Evolutionary conservation across 257 asterid species (phyloP).

Genomic region (Penstemon barbatus): DNA sequence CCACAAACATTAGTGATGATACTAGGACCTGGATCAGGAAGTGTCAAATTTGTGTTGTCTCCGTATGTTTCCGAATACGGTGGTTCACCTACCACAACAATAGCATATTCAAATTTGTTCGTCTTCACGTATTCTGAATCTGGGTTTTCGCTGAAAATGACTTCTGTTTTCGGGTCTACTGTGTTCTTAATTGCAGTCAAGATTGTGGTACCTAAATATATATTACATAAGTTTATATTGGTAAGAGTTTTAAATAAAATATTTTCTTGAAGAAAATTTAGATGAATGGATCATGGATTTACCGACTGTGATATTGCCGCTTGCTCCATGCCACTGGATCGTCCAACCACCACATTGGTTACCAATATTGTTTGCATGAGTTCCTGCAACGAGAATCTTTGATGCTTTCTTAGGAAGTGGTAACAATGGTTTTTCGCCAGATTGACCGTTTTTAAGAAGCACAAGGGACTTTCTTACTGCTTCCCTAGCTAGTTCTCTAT

Average conservation of each 20-base stretch:
- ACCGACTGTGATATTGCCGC: conserved; percentile 38
- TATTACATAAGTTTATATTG: too few relatives aligned
- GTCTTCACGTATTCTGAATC: conserved; percentile 25
- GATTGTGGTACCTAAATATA: conserved; percentile 38
- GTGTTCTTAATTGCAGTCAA: conserved; percentile 28
- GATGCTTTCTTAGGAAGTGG: conserved; percentile 32
- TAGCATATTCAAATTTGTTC: conserved; percentile 33
- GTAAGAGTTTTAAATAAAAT: too few relatives aligned
- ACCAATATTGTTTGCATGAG: conserved; percentile 39
- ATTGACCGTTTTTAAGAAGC: conserved; percentile 37
- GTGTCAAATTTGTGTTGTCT: conserved; percentile 40
- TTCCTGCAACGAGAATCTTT: conserved; percentile 34
- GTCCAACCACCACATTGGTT: conserved; percentile 47
- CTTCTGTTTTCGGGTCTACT: conserved; percentile 26
- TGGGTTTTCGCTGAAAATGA: conserved; percentile 30
- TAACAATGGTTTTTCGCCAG: conserved; percentile 21
- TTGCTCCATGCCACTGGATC: conserved; percentile 36
- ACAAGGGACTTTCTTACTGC: conserved; percentile 42
- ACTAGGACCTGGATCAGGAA: conserved; percentile 21
- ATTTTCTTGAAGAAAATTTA: too few relatives aligned
- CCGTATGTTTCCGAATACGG: conserved; percentile 46
- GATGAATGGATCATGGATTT: not conserved
- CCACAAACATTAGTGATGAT: conserved; percentile 32
- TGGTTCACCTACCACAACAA: conserved; percentile 42
- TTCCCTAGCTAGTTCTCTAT: conserved; percentile 43